phyloP scores from a whole-genome alignment of 179 eudicot species.

The Kewa caespitosa region DNA sequence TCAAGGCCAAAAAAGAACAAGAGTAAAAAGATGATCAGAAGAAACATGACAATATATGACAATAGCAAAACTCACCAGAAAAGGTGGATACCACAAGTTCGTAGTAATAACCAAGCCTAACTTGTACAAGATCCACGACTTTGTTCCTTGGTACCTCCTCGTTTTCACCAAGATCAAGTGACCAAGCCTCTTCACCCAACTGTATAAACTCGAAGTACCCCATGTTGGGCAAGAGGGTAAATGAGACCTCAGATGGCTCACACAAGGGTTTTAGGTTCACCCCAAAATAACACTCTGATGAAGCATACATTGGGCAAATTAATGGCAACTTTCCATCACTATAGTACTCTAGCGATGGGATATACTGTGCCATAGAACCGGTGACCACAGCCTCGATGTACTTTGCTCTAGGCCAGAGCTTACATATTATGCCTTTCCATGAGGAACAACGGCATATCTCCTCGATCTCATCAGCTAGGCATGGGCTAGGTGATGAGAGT shows the following conservation, averaged over 20 bases:
- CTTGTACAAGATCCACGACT: constrained; percentile 55
- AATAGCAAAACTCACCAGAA: constrained; percentile 41
- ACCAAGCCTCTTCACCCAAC: constrained; percentile 43
- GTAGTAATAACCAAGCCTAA: constrained; percentile 47
- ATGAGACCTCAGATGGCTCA: constrained; percentile 53
- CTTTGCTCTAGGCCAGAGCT: constrained; percentile 73
- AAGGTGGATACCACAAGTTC: constrained; percentile 74
- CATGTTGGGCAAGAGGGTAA: constrained; percentile 73
- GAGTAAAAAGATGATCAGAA: not conserved
- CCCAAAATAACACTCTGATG: constrained; percentile 71
- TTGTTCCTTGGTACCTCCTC: constrained; percentile 34
- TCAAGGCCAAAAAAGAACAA: not conserved
- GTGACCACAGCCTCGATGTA: constrained; percentile 77
- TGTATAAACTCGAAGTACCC: constrained; percentile 70
- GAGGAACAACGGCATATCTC: constrained; percentile 42
- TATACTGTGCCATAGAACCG: constrained; percentile 73
- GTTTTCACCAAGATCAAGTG: constrained; percentile 39
- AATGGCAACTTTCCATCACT: constrained; percentile 55
- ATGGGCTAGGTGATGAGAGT: constrained; percentile 42
- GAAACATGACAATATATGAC: too few relatives aligned
- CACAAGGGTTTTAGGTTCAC: constrained; percentile 67
- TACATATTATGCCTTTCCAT: constrained; percentile 67
- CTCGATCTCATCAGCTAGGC: constrained; percentile 54
- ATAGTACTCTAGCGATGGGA: constrained; percentile 53
- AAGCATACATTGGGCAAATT: constrained; percentile 71